Evolutionary conservation across 805 yeast species (phyloP), one percentile per base, ranked within the genome.

Genomic region (Kodamaea neixiangensis): DNA sequence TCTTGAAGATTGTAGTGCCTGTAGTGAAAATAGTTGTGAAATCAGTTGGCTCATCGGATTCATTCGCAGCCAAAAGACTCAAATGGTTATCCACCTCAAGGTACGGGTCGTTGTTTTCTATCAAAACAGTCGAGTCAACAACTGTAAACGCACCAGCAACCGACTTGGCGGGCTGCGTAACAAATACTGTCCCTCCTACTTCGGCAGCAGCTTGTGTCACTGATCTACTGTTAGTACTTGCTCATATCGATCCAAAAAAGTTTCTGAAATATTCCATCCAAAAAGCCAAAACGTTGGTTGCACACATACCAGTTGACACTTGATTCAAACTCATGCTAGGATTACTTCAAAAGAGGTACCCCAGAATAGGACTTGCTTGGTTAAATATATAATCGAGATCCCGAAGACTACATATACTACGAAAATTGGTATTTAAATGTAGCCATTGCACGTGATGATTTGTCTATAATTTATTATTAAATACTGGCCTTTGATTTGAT

Each of bases 71-170:
- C 35, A 68, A 57, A 44, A 62, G 61, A 31, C 71, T 74, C 35
- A 68, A 57, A 44, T 62, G 62, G 34, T 71, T 74, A 44, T 72
- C 69, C 9, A 82, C 70, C 42, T 69, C 61, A 7, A 72, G 62
- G 51, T 81, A 78, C 5, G 87, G 82, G 64, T 85, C 89, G 60
- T 81, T 80, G 47, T 76, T 59, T 22, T 71, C 74, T 25, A 76
- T 56, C 49, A 81, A 63, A 4, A 58, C 59, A 14, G 58, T 55
- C 11, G 64, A 65, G 13, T 58, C 53, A 14, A 31, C 44, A 10
- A 48, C 38, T 3, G 67, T 56, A 18, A 52, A 29, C 7, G 66
- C 44, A 5, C 77, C 65, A 22, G 58, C 58, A 5, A 70, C 73
- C 2, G 80, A 64, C 59, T 79, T 77, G 17, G 79, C 73, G 15